Evolutionary conservation across 805 yeast species (phyloP), one percentile per base, ranked within the genome.

Genomic region (Ogataea dorogensis): DNA sequence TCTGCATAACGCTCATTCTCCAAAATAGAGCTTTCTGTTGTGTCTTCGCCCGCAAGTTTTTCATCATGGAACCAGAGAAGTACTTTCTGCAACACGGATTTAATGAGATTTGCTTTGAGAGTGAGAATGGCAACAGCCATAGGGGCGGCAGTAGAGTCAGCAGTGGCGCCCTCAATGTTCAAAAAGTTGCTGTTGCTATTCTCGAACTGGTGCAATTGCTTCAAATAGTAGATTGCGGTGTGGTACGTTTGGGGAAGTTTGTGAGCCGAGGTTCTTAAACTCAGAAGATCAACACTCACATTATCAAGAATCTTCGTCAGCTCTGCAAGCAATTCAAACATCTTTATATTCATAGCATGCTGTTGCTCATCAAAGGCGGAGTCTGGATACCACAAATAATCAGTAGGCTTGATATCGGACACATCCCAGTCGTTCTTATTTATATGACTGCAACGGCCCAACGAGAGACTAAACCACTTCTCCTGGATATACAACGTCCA

Each of bases 401-500:
- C 49, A 2, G 40, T 23, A 3, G 40, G 20, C 14, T 29, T 31
- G 5, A 44, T 39, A 20, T 38, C 36, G 5, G 39, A 27, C 8
- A 46, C 47, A 24, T 46, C 39, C 47, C 47, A 46, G 21, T 43
- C 50, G 11, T 27, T 35, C 21, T 24, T 30, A 1, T 25, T 17
- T 11, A 46, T 46, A 27, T 46, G 50, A 24, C 48, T 43, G 2
- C 36, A 33, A 10, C 38, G 28, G 1, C 46, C 48, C 13, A 43
- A 24, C 4, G 40, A 38, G 5, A 46, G 13, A 19, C 46, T 37
- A 13, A 38, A 25, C 48, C 48, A 46, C 34, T 46, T 46, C 7
- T 46, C 48, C 21, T 46, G 48, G 15, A 46, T 28, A 19, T 34
- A 46, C 1, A 43, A 21, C 8, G 43, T 38, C 50, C 50, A 43